A percentile compares a stretch with the other conserved stretches of the same genome.
These are phyloP conservation scores for Fusarium metavorans DNA, from an alignment of 2,329 filamentous ascomycete species.

Conservation along the genomic window DNA sequence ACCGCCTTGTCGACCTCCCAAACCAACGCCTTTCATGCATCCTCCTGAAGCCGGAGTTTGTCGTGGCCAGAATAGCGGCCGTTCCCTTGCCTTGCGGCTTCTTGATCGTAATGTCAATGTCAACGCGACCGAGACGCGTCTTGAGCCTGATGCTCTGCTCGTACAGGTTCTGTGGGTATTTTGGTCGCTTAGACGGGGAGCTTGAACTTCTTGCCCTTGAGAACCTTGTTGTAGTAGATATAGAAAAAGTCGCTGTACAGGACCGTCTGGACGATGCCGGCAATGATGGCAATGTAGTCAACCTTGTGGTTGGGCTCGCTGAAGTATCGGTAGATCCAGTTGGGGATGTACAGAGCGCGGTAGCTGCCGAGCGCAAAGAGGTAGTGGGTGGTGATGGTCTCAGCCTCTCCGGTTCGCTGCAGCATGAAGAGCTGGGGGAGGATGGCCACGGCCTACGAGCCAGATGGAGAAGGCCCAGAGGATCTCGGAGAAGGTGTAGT, in stretches of 20 bases:
- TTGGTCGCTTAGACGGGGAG: constrained; percentile 74
- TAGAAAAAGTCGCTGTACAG: constrained; percentile 99
- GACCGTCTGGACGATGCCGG: constrained; percentile 92
- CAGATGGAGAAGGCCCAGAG: constrained; percentile 98
- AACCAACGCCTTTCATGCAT: constrained; percentile 50
- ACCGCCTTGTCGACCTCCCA: constrained; percentile 42
- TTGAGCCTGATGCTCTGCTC: constrained; percentile 24
- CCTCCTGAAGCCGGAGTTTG: constrained; percentile 40
- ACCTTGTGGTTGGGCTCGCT: constrained; percentile 77
- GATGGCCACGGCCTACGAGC: constrained; percentile 96
- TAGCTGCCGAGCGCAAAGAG: constrained; percentile 93
- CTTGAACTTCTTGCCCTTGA: constrained; percentile 91
- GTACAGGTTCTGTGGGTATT: constrained; percentile 14
- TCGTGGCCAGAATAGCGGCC: constrained; percentile 31
- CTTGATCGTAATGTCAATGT: constrained; percentile 31
- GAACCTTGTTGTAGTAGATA: constrained; percentile 97
- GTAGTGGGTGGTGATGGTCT: constrained; percentile 99
- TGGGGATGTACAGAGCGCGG: constrained; percentile 95
- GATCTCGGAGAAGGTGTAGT: constrained; percentile 86
- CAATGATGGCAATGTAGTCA: constrained; percentile 88
- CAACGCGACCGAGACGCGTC: constrained; percentile 9
- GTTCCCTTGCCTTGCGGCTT: constrained; percentile 29
- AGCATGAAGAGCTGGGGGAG: constrained; percentile 98
- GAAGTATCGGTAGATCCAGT: constrained; percentile 95
- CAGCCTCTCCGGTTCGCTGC: constrained; percentile 95